Evolutionary conservation across 345 rosid genomes (phyloP).

Genomic region (Gossypium thurberi): DNA sequence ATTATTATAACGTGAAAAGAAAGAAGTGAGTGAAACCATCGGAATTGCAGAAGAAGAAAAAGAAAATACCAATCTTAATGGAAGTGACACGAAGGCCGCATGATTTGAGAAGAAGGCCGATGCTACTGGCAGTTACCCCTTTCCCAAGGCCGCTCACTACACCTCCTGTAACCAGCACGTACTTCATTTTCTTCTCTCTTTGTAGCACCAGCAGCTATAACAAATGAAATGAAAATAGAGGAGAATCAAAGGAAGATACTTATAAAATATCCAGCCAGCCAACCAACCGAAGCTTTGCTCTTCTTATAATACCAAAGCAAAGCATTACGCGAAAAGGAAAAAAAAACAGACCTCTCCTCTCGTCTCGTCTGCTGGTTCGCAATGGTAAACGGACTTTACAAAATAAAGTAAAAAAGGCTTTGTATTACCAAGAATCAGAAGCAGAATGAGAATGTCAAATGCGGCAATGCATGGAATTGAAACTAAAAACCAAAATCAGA

Average conservation of each 20-base stretch:
- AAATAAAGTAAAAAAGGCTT: neutral
- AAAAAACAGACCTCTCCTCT: neutral
- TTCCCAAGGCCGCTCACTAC: conserved; percentile 91
- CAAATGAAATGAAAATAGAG: neutral
- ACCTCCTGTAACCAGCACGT: conserved; percentile 74
- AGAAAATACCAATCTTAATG: conserved; percentile 53
- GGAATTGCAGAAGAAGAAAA: neutral
- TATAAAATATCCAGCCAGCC: neutral
- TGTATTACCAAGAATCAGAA: neutral
- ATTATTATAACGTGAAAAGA: neutral
- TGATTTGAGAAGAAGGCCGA: conserved; percentile 71
- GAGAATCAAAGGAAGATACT: neutral
- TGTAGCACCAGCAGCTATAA: neutral
- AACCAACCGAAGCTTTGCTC: neutral
- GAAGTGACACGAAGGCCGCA: conserved; percentile 81
- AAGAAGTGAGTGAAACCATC: neutral
- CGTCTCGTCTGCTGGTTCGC: neutral
- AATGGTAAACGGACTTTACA: neutral
- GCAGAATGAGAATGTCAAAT: neutral
- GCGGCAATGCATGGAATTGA: neutral
- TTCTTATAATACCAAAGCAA: neutral
- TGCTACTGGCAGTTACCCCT: conserved; percentile 85
- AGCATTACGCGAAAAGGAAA: neutral
- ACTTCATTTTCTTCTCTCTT: conserved; percentile 42
- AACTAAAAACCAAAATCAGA: neutral